Evolutionary conservation across 2,329 filamentous ascomycete species (phyloP).

Genomic region (Fusarium setosum): DNA sequence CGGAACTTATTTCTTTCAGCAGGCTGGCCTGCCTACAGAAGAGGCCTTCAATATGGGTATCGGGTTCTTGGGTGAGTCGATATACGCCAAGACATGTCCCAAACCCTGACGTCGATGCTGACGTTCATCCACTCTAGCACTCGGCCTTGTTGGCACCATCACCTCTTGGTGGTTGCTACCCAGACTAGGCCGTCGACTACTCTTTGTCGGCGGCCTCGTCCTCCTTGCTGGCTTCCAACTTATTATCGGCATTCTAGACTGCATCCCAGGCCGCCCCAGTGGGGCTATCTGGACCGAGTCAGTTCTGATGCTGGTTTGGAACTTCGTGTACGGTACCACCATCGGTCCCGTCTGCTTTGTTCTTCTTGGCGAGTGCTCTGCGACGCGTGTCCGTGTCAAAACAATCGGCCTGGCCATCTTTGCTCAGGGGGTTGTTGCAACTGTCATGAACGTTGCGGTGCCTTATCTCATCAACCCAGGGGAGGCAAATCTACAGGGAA

Average conservation of each 20-base stretch:
- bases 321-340: background rate
- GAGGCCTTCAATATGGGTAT: background rate
- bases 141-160: background rate
- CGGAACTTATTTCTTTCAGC: background rate
- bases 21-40: background rate
- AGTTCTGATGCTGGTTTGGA: background rate
- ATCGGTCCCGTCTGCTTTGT: background rate
- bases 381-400: too few relatives aligned
- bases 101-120: too few relatives aligned
- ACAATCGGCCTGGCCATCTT: too few relatives aligned
- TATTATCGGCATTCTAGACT: background rate
- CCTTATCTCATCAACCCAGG: too few relatives aligned
- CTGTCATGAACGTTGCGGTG: too few relatives aligned
- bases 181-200: background rate
- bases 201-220: background rate
- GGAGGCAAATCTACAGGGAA: too few relatives aligned
- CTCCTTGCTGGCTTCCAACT: background rate
- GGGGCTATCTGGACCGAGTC: background rate
- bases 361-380: too few relatives aligned
- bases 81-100: too few relatives aligned
- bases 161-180: background rate
- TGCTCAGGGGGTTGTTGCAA: too few relatives aligned
- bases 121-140: too few relatives aligned
- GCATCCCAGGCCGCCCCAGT: background rate
- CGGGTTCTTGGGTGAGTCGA: background rate